Conservation (phyloP, 257 asterid genomes). For the Capsicum rhomboideum region DNA sequence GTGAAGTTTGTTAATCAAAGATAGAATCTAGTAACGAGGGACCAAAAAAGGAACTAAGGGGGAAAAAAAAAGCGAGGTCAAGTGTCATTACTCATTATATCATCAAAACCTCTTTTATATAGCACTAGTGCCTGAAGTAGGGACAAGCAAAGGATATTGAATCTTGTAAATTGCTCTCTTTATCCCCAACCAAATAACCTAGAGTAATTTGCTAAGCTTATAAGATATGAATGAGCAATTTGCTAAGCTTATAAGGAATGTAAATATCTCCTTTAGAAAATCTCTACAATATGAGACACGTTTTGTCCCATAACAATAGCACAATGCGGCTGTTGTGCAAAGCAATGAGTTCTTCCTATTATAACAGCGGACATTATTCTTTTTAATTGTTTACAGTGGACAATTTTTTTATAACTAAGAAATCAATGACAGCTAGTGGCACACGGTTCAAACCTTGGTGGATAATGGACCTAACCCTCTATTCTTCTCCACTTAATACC, state of each 20-base stretch:
- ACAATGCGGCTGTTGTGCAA: not conserved
- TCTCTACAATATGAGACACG: not conserved
- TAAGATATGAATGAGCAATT: not conserved
- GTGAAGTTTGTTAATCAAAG: constrained; percentile 22
- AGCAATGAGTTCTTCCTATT: not conserved
- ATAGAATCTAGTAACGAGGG: not conserved
- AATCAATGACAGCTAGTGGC: not conserved
- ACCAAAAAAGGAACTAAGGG: not conserved
- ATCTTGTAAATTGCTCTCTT: not conserved
- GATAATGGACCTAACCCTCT: not conserved
- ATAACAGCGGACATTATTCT: not conserved
- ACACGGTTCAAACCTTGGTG: not conserved
- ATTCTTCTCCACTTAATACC: not conserved
- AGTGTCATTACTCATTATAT: not conserved
- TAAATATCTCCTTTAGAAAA: not conserved
- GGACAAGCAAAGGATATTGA: not conserved
- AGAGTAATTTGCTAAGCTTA: not conserved
- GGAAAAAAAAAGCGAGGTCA: not conserved
- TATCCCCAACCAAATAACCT: not conserved
- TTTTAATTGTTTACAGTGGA: not conserved
- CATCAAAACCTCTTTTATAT: not conserved
- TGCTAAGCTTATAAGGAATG: not conserved
- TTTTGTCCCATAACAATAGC: not conserved
- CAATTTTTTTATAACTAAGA: not conserved
- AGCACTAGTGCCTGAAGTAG: not conserved